A percentile compares a stretch with the other conserved stretches of the same genome.
Conservation (phyloP, 495 filamentous ascomycete species). For the Acidiella bohemica region DNA sequence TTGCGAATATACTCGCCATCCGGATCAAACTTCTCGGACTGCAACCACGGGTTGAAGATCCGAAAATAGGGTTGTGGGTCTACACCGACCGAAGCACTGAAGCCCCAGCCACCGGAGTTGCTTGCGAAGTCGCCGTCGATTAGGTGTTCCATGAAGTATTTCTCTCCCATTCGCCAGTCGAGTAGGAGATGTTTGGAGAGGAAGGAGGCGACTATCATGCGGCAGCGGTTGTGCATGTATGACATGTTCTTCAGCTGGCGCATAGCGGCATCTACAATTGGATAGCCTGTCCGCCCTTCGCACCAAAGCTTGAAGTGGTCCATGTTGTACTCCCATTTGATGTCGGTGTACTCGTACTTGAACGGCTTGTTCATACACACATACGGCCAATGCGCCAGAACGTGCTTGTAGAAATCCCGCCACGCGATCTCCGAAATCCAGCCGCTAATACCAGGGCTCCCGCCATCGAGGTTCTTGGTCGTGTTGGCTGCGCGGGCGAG, state of each 20-base stretch:
- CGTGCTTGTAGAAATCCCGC: slow-evolving; percentile 89
- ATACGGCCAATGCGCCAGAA: slow-evolving; percentile 76
- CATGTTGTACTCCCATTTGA: slow-evolving; percentile 65
- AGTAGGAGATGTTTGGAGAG: slow-evolving; percentile 74
- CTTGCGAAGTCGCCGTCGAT: slow-evolving; percentile 88
- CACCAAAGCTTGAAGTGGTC: slow-evolving; percentile 62
- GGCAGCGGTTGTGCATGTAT: slow-evolving; percentile 83
- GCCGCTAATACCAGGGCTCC: slow-evolving; percentile 48
- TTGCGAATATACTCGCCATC: slow-evolving; percentile 55
- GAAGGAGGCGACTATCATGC: slow-evolving; percentile 83
- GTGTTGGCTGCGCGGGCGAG: slow-evolving; percentile 54
- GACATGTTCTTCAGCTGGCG: slow-evolving; percentile 57
- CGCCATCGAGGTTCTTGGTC: slow-evolving; percentile 54
- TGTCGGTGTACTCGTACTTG: slow-evolving; percentile 73
- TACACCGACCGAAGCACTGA: slow-evolving; percentile 63
- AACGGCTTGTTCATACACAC: slow-evolving; percentile 92
- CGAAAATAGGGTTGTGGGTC: slow-evolving; percentile 89
- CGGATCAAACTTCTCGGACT: slow-evolving; percentile 73
- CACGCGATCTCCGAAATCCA: slow-evolving; percentile 88
- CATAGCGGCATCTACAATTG: slow-evolving; percentile 89
- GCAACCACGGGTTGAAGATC: slow-evolving; percentile 76
- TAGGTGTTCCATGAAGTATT: slow-evolving; percentile 76
- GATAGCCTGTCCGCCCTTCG: slow-evolving; percentile 64
- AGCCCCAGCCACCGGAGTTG: slow-evolving; percentile 91
- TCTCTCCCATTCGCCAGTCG: slow-evolving; percentile 85